Evolutionary conservation across 257 asterid species (phyloP).

Genomic region (Solanum lycopersicoides): DNA sequence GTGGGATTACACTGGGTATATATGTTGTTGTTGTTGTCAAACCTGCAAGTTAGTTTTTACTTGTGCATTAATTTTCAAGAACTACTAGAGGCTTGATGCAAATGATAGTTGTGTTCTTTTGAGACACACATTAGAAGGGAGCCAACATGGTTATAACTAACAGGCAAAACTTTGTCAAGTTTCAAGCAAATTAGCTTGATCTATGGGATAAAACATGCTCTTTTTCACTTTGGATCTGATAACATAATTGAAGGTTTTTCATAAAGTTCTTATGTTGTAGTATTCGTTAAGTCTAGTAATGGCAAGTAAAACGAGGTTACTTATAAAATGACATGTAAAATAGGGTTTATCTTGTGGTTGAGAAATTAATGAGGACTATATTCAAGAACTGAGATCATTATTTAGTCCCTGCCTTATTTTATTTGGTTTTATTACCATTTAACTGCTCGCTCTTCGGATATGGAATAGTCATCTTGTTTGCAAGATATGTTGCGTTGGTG

Average conservation of each 20-base stretch:
- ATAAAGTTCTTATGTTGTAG: not conserved
- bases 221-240: not conserved
- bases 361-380: not conserved
- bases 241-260: not conserved
- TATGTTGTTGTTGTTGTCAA: not conserved
- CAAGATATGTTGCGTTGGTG: not conserved
- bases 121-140: not conserved
- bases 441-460: not conserved
- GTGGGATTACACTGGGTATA: not conserved
- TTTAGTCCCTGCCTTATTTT: not conserved
- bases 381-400: not conserved
- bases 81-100: not conserved
- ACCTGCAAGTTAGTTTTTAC: not conserved
- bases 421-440: not conserved
- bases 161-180: not conserved
- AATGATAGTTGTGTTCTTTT: not conserved
- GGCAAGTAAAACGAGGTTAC: not conserved
- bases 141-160: not conserved
- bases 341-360: not conserved
- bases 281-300: not conserved
- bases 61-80: not conserved
- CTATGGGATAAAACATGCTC: not conserved
- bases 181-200: not conserved
- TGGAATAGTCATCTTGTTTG: not conserved
- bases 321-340: not conserved